Conservation (phyloP, 306 rosid genomes). For the Biancaea sappan region DNA sequence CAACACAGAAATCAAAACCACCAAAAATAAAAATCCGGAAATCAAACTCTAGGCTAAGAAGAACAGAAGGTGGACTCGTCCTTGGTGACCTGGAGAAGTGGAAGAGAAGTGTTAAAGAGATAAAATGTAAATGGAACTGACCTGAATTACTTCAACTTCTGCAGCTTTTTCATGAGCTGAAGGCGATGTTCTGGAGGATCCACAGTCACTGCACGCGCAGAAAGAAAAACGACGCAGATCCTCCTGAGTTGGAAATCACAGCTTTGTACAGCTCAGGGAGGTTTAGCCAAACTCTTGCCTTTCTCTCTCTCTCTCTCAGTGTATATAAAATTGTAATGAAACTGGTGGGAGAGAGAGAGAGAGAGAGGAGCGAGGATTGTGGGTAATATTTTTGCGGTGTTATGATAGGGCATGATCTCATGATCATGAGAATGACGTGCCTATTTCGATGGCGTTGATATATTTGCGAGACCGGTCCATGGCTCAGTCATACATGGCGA, state of each 20-base stretch:
- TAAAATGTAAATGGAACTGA: slow-evolving; percentile 38
- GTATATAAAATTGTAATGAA: background rate
- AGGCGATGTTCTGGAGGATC: slow-evolving; percentile 39
- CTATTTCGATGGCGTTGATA: slow-evolving; percentile 35
- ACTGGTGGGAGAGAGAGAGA: slow-evolving; percentile 4
- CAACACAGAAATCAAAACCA: slow-evolving; percentile 16
- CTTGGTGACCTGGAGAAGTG: slow-evolving; percentile 36
- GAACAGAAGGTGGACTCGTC: slow-evolving; percentile 5
- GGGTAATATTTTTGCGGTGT: slow-evolving; percentile 19
- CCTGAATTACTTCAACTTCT: slow-evolving; percentile 47
- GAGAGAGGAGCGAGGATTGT: background rate
- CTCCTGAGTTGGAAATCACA: slow-evolving; percentile 43
- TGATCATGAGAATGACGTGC: background rate
- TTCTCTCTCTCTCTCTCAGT: background rate
- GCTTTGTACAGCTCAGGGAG: slow-evolving; percentile 53
- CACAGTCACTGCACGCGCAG: slow-evolving; percentile 14
- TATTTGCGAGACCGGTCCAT: slow-evolving; percentile 11
- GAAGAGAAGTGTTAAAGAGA: slow-evolving; percentile 31
- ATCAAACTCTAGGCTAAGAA: slow-evolving; percentile 25
- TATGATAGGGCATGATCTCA: slow-evolving; percentile 26
- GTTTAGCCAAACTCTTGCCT: slow-evolving; percentile 37
- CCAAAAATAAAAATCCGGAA: slow-evolving; percentile 41
- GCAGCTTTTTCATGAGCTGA: slow-evolving; percentile 46
- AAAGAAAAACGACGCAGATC: slow-evolving; percentile 37
- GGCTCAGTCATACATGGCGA: slow-evolving; percentile 48